Base-by-base conservation (phyloP, 345 rosid genomes). In the Ailanthus altissimus region DNA sequence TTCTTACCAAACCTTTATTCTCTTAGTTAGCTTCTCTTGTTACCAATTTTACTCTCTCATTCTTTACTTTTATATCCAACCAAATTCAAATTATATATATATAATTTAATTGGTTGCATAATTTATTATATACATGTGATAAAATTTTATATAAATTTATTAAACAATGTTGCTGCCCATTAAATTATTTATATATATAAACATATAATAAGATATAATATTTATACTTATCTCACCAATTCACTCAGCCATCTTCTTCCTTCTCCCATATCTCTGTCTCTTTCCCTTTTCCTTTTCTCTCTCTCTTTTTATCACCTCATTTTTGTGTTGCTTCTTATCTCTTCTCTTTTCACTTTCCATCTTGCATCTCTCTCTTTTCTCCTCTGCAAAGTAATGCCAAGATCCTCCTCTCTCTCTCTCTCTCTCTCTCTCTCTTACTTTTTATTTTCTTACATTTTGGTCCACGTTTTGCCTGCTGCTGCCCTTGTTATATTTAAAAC, bases 341-440 rank as follows among this genome's bases (percentile, higher is more conserved):
- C 75, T 78, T 77, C 78, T 67, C 78, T 76, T 18, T 46, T 18
- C 8, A 13, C 38, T 62, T 53, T 47, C 32, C 26, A 0, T 57
- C 26, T 49, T 23, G n/a, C 75, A 66, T 77, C 76, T 77, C 82
- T 73, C 26, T 74, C 80, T 84, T 74, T 82, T 65, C 84, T 78
- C 86, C 57, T 9, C 68, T 18, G 11, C 83, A 81, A 89, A 88
- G 86, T 85, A 87, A 76, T 77, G 60, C 74, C 73, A 50, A 75
- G 18, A 72, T 72, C 69, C 65, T 64, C 73, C 53, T n/a, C 13
- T 26, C 40, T 78, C 63, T 28, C 62, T 26, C 47, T 45, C 57
- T 72, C 23, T 66, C n/a, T n/a, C n/a, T n/a, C 38, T 32, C 3
- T 25, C 12, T 40, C 8, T 43, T 12, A 62, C 12, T 15, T 0